Conservation (phyloP, 1,284 basidiomycete genomes). For the Termitomyces sp. region DNA sequence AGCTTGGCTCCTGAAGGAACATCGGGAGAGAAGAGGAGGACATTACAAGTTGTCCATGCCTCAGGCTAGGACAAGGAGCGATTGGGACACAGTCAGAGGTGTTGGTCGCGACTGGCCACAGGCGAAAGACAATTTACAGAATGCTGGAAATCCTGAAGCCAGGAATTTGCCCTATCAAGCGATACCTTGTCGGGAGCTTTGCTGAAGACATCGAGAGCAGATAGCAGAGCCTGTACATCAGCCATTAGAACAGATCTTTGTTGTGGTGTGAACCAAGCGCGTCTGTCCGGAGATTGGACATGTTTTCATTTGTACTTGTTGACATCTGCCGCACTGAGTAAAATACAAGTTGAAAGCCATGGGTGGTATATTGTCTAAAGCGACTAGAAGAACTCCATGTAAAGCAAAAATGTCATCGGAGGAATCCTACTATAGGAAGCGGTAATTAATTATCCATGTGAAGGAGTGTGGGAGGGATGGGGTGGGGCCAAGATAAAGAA, state of each 20-base stretch:
- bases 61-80: slow-evolving; percentile 71
- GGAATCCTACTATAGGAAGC: slow-evolving; percentile 47
- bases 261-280: slow-evolving; percentile 16
- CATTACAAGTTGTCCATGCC: slow-evolving; percentile 94
- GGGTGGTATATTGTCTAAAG: slow-evolving; percentile 38
- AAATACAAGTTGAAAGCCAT: slow-evolving; percentile 4
- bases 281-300: slow-evolving; percentile 1
- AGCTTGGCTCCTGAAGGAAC: slow-evolving; percentile 80
- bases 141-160: slow-evolving; percentile 96
- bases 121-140: slow-evolving; percentile 82
- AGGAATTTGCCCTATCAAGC: slow-evolving; percentile 82
- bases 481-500: slow-evolving; percentile 44
- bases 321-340: not conserved
- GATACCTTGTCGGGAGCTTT: slow-evolving; percentile 78
- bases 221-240: slow-evolving; percentile 64
- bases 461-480: slow-evolving; percentile 49
- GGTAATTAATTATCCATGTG: slow-evolving; percentile 57
- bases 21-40: slow-evolving; percentile 79
- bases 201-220: slow-evolving; percentile 71
- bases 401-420: slow-evolving; percentile 32
- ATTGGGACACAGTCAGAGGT: slow-evolving; percentile 55
- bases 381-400: slow-evolving; percentile 29
- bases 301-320: slow-evolving; percentile 15
- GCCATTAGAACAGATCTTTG: slow-evolving; percentile 41
- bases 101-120: slow-evolving; percentile 54